Conservation (phyloP, 345 rosid species). For the Turnera subulata region DNA sequence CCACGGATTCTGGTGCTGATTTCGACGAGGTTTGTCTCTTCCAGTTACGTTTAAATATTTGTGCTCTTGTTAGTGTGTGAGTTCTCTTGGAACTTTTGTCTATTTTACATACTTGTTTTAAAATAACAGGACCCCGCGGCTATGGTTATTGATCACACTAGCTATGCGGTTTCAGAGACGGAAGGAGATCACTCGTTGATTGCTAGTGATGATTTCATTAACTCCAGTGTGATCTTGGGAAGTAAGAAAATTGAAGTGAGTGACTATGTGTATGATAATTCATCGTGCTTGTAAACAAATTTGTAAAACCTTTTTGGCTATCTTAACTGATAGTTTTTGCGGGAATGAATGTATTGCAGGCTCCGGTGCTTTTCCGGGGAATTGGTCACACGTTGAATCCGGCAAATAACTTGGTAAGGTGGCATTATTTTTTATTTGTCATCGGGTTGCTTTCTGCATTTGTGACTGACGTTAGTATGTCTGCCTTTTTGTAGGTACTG, state of each 20-base stretch:
- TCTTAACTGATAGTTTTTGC: too few relatives aligned
- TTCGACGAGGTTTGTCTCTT: slow-evolving; percentile 57
- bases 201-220: slow-evolving; percentile 46
- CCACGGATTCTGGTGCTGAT: slow-evolving; percentile 64
- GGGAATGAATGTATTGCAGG: slow-evolving; percentile 23
- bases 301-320: too few relatives aligned
- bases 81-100: not conserved
- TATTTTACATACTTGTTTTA: not conserved
- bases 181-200: slow-evolving; percentile 64
- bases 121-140: slow-evolving; percentile 52
- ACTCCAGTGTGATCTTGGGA: slow-evolving; percentile 53
- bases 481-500: not conserved
- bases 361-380: slow-evolving; percentile 61
- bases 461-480: not conserved
- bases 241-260: slow-evolving; percentile 47
- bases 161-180: slow-evolving; percentile 42
- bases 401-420: slow-evolving; percentile 49
- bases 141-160: slow-evolving; percentile 57
- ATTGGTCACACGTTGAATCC: slow-evolving; percentile 66
- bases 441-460: not conserved
- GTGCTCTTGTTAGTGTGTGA: too few relatives aligned
- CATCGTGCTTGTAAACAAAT: too few relatives aligned
- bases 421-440: not conserved
- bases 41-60: not conserved
- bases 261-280: not conserved